Conservation (phyloP, 2,329 filamentous ascomycete genomes). For the Pseudocercospora macadamiae region DNA sequence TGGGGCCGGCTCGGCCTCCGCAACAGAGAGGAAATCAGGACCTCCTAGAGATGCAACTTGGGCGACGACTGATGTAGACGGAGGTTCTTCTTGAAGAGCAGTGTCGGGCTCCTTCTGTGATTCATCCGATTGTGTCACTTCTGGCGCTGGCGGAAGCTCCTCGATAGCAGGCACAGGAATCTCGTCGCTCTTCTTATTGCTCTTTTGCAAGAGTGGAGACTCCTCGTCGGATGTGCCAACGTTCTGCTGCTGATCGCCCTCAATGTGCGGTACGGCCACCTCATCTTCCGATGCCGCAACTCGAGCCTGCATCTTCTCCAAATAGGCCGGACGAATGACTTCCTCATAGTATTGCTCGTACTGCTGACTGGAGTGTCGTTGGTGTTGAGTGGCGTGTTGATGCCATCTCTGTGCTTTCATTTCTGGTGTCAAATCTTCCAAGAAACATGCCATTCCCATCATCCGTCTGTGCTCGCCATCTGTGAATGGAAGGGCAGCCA, state of each 20-base stretch:
- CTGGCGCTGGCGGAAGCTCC: not conserved
- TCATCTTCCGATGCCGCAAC: not conserved
- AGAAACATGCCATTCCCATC: slow-evolving; percentile 22
- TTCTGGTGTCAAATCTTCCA: slow-evolving; percentile 25
- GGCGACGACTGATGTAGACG: too few species aligned
- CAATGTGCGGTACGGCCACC: not conserved
- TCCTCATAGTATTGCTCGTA: slow-evolving; percentile 32
- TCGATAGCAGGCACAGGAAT: not conserved
- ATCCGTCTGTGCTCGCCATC: slow-evolving; percentile 27
- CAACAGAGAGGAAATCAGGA: too few species aligned
- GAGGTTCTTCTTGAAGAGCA: not conserved
- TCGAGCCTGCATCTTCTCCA: slow-evolving; percentile 16
- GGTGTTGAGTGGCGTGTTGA: slow-evolving; percentile 15
- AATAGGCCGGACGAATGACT: slow-evolving; percentile 24
- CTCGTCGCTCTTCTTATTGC: too few species aligned
- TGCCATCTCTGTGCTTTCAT: slow-evolving; percentile 20
- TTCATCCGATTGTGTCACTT: not conserved
- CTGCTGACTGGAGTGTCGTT: slow-evolving; percentile 22
- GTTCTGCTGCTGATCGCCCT: not conserved
- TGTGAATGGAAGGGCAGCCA: not conserved
- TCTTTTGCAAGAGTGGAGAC: too few species aligned
- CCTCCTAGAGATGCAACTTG: too few species aligned
- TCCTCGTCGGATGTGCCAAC: too few species aligned
- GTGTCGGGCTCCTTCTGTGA: not conserved
- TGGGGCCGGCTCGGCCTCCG: too few species aligned